phyloP scores from a whole-genome alignment of 192 early-diverging fungal species.

The Umbelopsis vinacea region DNA sequence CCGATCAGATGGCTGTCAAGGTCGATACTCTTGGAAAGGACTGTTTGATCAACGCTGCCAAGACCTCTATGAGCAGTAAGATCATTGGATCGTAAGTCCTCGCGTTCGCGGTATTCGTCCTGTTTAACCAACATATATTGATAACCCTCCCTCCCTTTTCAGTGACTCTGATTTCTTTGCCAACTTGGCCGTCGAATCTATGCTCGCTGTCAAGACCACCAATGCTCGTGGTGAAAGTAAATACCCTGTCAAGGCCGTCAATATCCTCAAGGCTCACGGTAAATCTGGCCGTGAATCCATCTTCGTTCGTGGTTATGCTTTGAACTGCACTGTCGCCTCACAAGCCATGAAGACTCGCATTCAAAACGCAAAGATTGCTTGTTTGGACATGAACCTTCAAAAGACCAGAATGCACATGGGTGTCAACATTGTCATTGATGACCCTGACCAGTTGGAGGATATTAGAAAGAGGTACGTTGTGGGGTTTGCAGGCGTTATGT shows the following conservation, averaged over 20 bases:
- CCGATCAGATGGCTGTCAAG: constrained; percentile 93
- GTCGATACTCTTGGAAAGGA: constrained; percentile 93
- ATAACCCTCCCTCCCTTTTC: not conserved
- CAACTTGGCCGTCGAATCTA: constrained; percentile 92
- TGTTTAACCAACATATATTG: not conserved
- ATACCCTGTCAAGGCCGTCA: constrained; percentile 98
- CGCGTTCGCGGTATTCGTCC: not conserved
- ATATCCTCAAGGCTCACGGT: constrained; percentile 97
- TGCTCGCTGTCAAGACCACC: constrained; percentile 89
- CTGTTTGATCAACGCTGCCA: constrained; percentile 94
- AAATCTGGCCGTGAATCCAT: constrained; percentile 87
- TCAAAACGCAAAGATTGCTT: constrained; percentile 91
- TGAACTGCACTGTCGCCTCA: constrained; percentile 97
- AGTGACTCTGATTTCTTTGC: constrained; percentile 97
- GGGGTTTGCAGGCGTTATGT: too few species aligned
- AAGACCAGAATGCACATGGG: constrained; percentile 98
- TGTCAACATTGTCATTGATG: constrained; percentile 97
- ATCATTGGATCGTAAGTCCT: constrained; percentile 89
- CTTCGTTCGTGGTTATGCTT: constrained; percentile 92
- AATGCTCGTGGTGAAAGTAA: constrained; percentile 83
- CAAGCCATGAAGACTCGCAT: constrained; percentile 94
- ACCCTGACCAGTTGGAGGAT: constrained; percentile 97
- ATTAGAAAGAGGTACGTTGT: constrained; percentile 77
- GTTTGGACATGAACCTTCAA: constrained; percentile 98
- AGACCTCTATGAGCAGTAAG: constrained; percentile 97